A percentile compares a stretch with the other conserved stretches of the same genome.
Evolutionary conservation across 768 basidiomycete species (phyloP).

Genomic region (Tremella fuciformis): DNA sequence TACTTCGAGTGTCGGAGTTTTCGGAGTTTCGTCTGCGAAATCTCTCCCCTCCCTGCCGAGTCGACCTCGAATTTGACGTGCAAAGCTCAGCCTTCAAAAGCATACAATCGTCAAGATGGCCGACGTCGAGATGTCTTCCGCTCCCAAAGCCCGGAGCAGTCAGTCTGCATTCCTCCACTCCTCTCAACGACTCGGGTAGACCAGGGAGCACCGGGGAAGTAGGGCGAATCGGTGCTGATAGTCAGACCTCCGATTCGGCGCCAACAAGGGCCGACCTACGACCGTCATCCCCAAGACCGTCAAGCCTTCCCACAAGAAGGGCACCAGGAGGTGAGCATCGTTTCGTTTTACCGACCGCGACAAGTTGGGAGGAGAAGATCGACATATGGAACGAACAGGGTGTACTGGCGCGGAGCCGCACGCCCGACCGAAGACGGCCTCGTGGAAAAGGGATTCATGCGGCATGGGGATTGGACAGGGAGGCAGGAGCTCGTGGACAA

Average conservation of each 20-base stretch:
- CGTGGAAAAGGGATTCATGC: too few relatives aligned
- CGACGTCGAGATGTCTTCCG: constrained; percentile 48
- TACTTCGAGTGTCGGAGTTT: neutral
- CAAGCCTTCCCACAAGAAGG: constrained; percentile 89
- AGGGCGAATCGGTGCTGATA: constrained; percentile 14
- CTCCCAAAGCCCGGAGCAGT: constrained; percentile 42
- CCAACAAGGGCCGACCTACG: constrained; percentile 84
- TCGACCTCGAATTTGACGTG: neutral
- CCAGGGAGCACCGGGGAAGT: neutral
- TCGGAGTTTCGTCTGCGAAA: constrained; percentile 3
- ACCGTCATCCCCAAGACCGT: constrained; percentile 71
- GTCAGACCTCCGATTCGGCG: constrained; percentile 76
- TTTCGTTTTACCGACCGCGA: neutral
- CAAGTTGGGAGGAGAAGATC: neutral
- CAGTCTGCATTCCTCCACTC: constrained; percentile 19
- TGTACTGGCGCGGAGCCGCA: neutral
- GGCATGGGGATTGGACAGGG: too few relatives aligned
- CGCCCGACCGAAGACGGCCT: too few relatives aligned
- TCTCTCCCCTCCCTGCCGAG: neutral
- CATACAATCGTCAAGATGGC: constrained; percentile 36
- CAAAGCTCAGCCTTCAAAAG: neutral
- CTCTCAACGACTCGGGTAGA: neutral
- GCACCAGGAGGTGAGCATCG: constrained; percentile 63
- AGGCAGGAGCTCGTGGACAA: too few relatives aligned
- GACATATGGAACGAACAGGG: neutral